These are phyloP conservation scores for Lachancea meyersii DNA, from an alignment of 805 yeast genomes.

Conservation along the genomic window DNA sequence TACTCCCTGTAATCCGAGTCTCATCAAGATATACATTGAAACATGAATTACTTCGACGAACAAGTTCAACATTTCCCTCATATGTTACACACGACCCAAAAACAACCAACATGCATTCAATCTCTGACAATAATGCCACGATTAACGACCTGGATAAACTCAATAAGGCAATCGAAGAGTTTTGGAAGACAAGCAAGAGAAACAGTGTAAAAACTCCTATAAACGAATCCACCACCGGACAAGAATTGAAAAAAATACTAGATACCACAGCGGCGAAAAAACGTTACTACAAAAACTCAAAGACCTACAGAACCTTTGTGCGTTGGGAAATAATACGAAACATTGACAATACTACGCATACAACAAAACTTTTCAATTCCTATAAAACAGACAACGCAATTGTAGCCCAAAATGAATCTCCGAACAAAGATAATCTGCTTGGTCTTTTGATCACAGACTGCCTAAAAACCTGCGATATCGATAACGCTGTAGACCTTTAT, in stretches of 20 bases:
- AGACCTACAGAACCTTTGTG: background rate
- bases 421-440: slow-evolving; percentile 1
- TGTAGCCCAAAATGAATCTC: background rate
- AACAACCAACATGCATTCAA: no score
- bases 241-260: no score
- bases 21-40: no score
- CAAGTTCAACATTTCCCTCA: background rate
- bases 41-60: no score
- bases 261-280: background rate
- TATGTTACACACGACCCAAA: no score
- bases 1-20: no score
- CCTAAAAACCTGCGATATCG: slow-evolving; percentile 14
- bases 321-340: slow-evolving; percentile 7
- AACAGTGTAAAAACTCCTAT: background rate
- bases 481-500: slow-evolving; percentile 22
- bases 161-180: background rate
- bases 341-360: background rate
- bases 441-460: slow-evolving; percentile 15
- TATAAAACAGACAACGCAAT: background rate
- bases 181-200: background rate
- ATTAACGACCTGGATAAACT: background rate
- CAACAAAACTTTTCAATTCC: background rate
- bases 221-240: no score
- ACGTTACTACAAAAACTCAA: background rate
- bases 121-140: background rate